Evolutionary conservation across 257 asterid species (phyloP).

Genomic region (Leonotis leonurus): DNA sequence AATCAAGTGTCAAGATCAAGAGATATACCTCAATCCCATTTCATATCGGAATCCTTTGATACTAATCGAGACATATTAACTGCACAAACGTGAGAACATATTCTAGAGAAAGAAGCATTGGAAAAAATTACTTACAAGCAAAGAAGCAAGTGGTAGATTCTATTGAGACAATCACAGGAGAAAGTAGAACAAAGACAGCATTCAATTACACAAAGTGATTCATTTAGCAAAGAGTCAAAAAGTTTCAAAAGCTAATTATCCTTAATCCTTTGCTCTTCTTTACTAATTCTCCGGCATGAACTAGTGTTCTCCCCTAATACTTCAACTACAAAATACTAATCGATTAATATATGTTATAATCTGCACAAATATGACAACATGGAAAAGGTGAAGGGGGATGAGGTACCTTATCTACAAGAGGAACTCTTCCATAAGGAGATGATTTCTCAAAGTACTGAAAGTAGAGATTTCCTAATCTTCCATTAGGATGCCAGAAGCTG

Average conservation of each 20-base stretch:
- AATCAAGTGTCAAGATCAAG: constrained; percentile 5
- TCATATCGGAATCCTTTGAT: background rate
- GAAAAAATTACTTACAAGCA: background rate
- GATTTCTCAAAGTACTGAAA: constrained; percentile 58
- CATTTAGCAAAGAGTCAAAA: constrained; percentile 1
- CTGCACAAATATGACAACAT: background rate
- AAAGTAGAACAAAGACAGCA: constrained; percentile 17
- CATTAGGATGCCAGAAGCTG: constrained; percentile 34
- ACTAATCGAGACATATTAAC: constrained; percentile 5
- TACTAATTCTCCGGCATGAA: background rate
- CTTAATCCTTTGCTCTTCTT: background rate
- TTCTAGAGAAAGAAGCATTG: background rate
- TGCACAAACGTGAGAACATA: constrained; percentile 21
- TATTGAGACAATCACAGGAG: background rate
- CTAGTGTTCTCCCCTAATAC: background rate
- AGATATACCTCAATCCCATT: constrained; percentile 11
- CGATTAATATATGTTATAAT: background rate
- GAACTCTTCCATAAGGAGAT: constrained; percentile 67
- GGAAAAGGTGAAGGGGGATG: background rate
- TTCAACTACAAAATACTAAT: background rate
- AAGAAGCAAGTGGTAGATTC: background rate
- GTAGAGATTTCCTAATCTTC: constrained; percentile 50
- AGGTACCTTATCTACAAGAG: constrained; percentile 59
- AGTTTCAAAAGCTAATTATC: constrained; percentile 9
- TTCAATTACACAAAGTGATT: background rate